Base-by-base conservation (phyloP, 2,329 filamentous ascomycete species). In the Parafenestella ontariensis region DNA sequence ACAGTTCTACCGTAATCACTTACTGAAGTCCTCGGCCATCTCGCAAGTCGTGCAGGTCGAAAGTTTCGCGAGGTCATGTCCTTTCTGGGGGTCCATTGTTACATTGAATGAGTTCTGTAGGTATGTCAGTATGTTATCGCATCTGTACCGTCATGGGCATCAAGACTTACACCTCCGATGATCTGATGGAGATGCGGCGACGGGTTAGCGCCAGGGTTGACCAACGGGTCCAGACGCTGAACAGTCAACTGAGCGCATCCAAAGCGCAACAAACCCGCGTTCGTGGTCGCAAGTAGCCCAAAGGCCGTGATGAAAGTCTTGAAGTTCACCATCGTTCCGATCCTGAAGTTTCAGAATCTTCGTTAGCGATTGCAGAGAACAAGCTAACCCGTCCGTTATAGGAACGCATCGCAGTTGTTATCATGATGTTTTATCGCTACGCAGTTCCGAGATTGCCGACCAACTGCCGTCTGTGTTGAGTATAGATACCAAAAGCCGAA, bases 61-160 rank as follows among this genome's bases (percentile, higher is more conserved):
- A 29, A 49, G 59, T 42, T 72, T 63, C 23, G 58, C 55, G 24
- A 72, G 60, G 49, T 72, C 67, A 53, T 68, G 66, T 4, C 53
- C 59, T 43, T 62, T 59, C 17, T 57, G 52, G 1, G 56, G 57
- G 26, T 67, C 62, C 79, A 82, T 81, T 3, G 78, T 73, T 1
- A 74, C 69, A 52, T 81, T 80, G 73, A 82, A 82, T 2, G 79
- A 78, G 62, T 81, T 77, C 58, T 70, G 24, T 4, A 2, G 1
- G 21, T 10, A 6, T 37, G 37, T 61, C 31, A 61, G 33, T 10
- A 18, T 11, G 13, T 6, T 31, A 17, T 21, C 28, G 5, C n/a
- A n/a, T n/a, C n/a, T n/a, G n/a, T n/a, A 28, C 23, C 7, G 2
- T 21, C 15, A 24, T 1, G 24, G 34, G 28, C 4, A 10, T n/a